A percentile compares a stretch with the other conserved stretches of the same genome.
These are phyloP conservation scores for Symbiodinium natans DNA, from an alignment of 73 alveolate species.

Conservation along the genomic window DNA sequence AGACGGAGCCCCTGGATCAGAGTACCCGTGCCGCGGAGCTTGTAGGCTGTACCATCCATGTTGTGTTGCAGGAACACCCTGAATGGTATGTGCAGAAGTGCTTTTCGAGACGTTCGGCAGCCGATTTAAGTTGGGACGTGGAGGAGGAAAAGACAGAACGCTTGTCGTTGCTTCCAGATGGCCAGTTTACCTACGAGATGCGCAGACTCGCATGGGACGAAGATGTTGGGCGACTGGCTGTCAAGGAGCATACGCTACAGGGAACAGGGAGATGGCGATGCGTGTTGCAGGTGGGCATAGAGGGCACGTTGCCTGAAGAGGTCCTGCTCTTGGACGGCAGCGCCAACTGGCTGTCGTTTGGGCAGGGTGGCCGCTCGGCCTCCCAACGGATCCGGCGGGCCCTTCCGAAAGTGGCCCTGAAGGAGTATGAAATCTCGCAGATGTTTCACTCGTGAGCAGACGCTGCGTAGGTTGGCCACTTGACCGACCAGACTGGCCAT, in stretches of 20 bases:
- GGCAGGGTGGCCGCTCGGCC: not conserved
- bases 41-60: slow-evolving; percentile 45
- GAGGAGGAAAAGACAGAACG: slow-evolving; percentile 36
- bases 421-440: not conserved
- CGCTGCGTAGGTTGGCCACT: not conserved
- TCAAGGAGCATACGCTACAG: not conserved
- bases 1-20: slow-evolving; percentile 1
- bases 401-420: not conserved
- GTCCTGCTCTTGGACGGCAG: not conserved
- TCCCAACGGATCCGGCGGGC: not conserved
- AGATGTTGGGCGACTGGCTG: not conserved
- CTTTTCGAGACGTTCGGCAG: slow-evolving; percentile 6
- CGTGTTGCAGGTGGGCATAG: not conserved
- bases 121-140: slow-evolving; percentile 47
- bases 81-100: slow-evolving; percentile 64
- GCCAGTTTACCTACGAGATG: slow-evolving; percentile 46
- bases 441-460: not conserved
- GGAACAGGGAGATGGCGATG: not conserved
- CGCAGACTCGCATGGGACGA: slow-evolving; percentile 36
- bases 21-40: slow-evolving; percentile 62
- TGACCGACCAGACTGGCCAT: not conserved
- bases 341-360: not conserved
- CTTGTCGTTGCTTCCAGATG: slow-evolving; percentile 43
- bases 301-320: not conserved
- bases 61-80: slow-evolving; percentile 54